Percentiles rank a stretch among this genome's conserved stretches.
Conservation (phyloP, 371 early-diverging fungal genomes). For the Saksenaea vasiformis region DNA sequence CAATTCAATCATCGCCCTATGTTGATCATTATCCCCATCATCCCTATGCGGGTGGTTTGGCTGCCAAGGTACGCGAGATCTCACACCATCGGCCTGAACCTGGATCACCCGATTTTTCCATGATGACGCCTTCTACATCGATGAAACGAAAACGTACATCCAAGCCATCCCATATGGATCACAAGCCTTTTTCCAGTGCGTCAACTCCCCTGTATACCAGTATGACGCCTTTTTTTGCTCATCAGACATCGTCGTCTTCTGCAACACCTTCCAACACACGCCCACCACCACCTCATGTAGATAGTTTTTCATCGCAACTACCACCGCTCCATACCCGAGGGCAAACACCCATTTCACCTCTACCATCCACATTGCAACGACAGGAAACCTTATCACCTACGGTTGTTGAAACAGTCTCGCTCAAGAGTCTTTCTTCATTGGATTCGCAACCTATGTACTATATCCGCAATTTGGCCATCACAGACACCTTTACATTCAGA, state of each 20-base stretch:
- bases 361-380: slow-evolving; percentile 8
- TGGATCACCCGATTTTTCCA: slow-evolving; percentile 31
- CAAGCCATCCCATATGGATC: slow-evolving; percentile 18
- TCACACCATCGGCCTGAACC: slow-evolving; percentile 16
- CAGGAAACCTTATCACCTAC: slow-evolving; percentile 8
- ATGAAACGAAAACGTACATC: slow-evolving; percentile 8
- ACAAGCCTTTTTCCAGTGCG: slow-evolving; percentile 28
- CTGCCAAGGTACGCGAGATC: slow-evolving; percentile 43
- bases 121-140: slow-evolving; percentile 9
- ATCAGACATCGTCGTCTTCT: slow-evolving; percentile 17
- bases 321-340: slow-evolving; percentile 18
- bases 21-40: slow-evolving; percentile 18
- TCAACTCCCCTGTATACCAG: slow-evolving; percentile 39
- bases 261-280: slow-evolving; percentile 8
- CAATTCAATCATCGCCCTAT: slow-evolving; percentile 12
- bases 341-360: slow-evolving; percentile 12
- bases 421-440: slow-evolving; percentile 22
- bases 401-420: slow-evolving; percentile 47
- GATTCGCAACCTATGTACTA: slow-evolving; percentile 25
- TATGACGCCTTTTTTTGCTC: slow-evolving; percentile 16
- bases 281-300: slow-evolving; percentile 14
- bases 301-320: slow-evolving; percentile 18
- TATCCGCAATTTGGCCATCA: slow-evolving; percentile 50
- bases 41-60: slow-evolving; percentile 27
- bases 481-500: slow-evolving; percentile 51